Percentiles rank a stretch among this genome's conserved stretches.
phyloP scores from a whole-genome alignment of 108 stramenopile species.

The Cylindrotheca closterium region DNA sequence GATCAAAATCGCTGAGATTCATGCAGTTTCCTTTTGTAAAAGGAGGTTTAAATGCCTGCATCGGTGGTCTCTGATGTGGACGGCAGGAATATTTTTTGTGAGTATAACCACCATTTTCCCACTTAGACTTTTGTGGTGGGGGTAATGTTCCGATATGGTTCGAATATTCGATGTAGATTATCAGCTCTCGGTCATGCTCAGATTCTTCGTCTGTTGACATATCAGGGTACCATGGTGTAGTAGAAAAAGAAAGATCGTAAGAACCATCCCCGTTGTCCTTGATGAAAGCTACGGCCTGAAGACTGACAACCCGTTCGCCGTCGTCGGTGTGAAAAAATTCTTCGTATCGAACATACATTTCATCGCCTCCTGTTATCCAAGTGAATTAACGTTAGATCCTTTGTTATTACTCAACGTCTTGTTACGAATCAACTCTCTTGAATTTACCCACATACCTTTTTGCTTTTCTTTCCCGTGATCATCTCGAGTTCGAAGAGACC shows the following conservation, averaged over 20 bases:
- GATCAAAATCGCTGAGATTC: conserved; percentile 19
- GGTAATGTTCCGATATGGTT: conserved; percentile 13
- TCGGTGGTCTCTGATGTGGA: background rate
- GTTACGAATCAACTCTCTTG: too few species aligned
- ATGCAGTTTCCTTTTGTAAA: background rate
- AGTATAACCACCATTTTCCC: conserved; percentile 25
- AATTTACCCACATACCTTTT: too few species aligned
- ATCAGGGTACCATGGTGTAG: conserved; percentile 14
- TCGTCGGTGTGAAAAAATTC: background rate
- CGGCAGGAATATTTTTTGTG: conserved; percentile 7
- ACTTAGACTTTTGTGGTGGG: conserved; percentile 16
- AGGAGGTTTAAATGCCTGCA: conserved; percentile 10
- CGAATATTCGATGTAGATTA: conserved; percentile 31
- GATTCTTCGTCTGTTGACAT: background rate
- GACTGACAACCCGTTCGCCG: background rate
- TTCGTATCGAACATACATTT: conserved; percentile 28
- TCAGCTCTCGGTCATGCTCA: background rate
- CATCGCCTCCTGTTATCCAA: conserved; percentile 35
- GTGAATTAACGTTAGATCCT: too few species aligned
- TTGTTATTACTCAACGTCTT: too few species aligned
- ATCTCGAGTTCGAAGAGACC: too few species aligned
- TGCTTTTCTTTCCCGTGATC: too few species aligned
- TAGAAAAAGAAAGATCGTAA: conserved; percentile 16
- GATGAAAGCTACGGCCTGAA: conserved; percentile 24
- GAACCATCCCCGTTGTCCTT: conserved; percentile 16